phyloP scores from a whole-genome alignment of 495 filamentous ascomycete genomes.

The Massariosphaeria phaeospora region DNA sequence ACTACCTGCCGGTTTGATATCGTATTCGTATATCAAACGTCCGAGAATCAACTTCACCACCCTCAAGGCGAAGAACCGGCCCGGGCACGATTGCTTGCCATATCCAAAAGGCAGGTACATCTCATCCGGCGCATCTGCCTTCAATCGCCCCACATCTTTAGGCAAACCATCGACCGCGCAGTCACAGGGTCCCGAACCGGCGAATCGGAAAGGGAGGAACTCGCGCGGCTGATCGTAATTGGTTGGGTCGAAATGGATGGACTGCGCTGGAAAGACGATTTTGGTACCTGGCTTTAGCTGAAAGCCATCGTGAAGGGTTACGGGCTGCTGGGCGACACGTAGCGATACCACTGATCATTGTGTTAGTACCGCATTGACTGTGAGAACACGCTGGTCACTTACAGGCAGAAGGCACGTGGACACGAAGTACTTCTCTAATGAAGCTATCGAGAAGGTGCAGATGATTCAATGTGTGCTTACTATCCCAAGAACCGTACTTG shows the following conservation, averaged over 20 bases:
- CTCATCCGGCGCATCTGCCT: slow-evolving; percentile 11
- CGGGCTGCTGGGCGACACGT: neutral
- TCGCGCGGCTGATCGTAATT: slow-evolving; percentile 4
- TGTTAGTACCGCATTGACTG: too few relatives aligned
- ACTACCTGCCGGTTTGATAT: neutral
- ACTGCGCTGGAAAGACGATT: slow-evolving; percentile 7
- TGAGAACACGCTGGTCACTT: too few relatives aligned
- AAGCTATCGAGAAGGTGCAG: slow-evolving; percentile 14
- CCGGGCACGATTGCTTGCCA: slow-evolving; percentile 7
- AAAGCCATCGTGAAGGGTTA: slow-evolving; percentile 7
- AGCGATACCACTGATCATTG: slow-evolving; percentile 4
- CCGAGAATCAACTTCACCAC: slow-evolving; percentile 16
- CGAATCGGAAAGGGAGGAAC: slow-evolving; percentile 11
- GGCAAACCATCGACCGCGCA: neutral
- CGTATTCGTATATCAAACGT: slow-evolving; percentile 8
- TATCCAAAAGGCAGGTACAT: slow-evolving; percentile 10
- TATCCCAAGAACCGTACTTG: slow-evolving; percentile 8
- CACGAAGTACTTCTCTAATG: slow-evolving; percentile 10
- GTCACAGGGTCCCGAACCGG: slow-evolving; percentile 2
- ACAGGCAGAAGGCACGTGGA: slow-evolving; percentile 7
- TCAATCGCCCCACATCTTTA: slow-evolving; percentile 5
- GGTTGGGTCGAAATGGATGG: slow-evolving; percentile 1
- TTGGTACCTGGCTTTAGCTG: slow-evolving; percentile 1
- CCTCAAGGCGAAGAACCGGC: slow-evolving; percentile 6
- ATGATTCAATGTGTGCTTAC: slow-evolving; percentile 15